phyloP scores from a whole-genome alignment of 2,329 filamentous ascomycete genomes.

The Sporothrix humicola region DNA sequence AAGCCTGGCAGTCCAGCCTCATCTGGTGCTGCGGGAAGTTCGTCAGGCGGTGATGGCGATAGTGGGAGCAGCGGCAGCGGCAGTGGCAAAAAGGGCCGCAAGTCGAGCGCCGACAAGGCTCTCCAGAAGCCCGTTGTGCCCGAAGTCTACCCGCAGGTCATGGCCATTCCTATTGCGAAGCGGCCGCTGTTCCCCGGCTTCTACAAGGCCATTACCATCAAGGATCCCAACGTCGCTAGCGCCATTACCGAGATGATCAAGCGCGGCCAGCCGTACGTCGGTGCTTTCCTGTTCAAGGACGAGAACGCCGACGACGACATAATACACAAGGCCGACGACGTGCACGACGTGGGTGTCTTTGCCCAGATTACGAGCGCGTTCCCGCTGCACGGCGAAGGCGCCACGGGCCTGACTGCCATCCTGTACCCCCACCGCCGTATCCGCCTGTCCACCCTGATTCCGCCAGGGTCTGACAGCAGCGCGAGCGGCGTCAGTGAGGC shows the following conservation, averaged over 20 bases:
- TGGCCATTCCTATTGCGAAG: constrained; percentile 95
- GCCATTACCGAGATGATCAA: constrained; percentile 97
- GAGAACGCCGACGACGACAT: constrained; percentile 92
- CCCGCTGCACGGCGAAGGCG: constrained; percentile 83
- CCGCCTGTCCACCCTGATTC: constrained; percentile 81
- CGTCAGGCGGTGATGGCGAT: constrained; percentile 60
- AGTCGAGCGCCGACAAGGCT: constrained; percentile 69
- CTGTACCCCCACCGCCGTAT: constrained; percentile 96
- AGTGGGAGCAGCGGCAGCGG: constrained; percentile 61
- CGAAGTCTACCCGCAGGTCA: constrained; percentile 95
- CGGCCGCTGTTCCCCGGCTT: constrained; percentile 95
- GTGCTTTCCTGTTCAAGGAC: constrained; percentile 96
- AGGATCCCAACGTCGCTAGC: constrained; percentile 85
- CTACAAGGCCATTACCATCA: constrained; percentile 98
- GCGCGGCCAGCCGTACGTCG: constrained; percentile 94
- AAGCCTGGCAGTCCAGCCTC: constrained; percentile 49
- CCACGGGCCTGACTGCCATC: constrained; percentile 85
- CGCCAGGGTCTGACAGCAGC: constrained; percentile 59
- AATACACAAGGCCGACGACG: constrained; percentile 87
- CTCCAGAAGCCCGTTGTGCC: constrained; percentile 88
- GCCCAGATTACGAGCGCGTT: constrained; percentile 98
- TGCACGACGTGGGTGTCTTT: constrained; percentile 95
- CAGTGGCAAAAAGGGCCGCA: constrained; percentile 71
- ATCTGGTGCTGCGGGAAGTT: constrained; percentile 45
- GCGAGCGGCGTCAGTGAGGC: constrained; percentile 14